Conservation (phyloP, 768 basidiomycete genomes). For the Suillus subluteus region DNA sequence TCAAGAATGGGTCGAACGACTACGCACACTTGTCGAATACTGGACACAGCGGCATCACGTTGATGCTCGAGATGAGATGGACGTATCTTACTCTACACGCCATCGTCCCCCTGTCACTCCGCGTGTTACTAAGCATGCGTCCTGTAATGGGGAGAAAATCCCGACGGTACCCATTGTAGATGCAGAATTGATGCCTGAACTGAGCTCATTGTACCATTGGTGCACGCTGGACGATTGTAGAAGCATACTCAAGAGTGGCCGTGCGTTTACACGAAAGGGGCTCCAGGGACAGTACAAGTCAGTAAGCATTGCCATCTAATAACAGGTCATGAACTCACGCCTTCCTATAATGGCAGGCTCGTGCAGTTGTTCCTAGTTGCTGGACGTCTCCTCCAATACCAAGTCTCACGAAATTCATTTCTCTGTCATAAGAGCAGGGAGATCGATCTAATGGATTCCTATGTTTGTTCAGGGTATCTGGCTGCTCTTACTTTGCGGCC, state of each 20-base stretch:
- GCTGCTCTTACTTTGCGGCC: conserved; percentile 67
- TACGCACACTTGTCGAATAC: conserved; percentile 71
- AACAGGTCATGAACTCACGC: background rate
- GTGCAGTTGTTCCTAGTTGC: conserved; percentile 74
- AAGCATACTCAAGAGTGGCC: conserved; percentile 73
- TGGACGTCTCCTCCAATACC: conserved; percentile 76
- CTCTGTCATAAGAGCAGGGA: conserved; percentile 60
- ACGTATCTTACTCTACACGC: conserved; percentile 58
- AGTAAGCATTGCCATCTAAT: conserved; percentile 28
- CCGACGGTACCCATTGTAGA: conserved; percentile 58
- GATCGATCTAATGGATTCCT: conserved; percentile 71
- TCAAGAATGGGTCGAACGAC: conserved; percentile 83
- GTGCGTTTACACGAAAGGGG: conserved; percentile 72
- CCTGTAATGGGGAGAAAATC: conserved; percentile 39
- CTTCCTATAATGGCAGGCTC: conserved; percentile 43
- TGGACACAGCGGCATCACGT: conserved; percentile 79
- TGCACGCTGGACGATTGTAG: conserved; percentile 82
- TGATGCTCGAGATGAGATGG: conserved; percentile 83
- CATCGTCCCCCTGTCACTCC: conserved; percentile 65
- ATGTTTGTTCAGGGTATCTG: conserved; percentile 86
- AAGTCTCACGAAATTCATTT: conserved; percentile 57
- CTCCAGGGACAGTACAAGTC: conserved; percentile 79
- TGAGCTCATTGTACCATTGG: conserved; percentile 82
- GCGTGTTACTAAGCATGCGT: conserved; percentile 38
- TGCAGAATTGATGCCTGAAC: conserved; percentile 54